A percentile compares a stretch with the other conserved stretches of the same genome.
These are phyloP conservation scores for Metarhizium album DNA, from an alignment of 2,329 filamentous ascomycete genomes.

Conservation along the genomic window DNA sequence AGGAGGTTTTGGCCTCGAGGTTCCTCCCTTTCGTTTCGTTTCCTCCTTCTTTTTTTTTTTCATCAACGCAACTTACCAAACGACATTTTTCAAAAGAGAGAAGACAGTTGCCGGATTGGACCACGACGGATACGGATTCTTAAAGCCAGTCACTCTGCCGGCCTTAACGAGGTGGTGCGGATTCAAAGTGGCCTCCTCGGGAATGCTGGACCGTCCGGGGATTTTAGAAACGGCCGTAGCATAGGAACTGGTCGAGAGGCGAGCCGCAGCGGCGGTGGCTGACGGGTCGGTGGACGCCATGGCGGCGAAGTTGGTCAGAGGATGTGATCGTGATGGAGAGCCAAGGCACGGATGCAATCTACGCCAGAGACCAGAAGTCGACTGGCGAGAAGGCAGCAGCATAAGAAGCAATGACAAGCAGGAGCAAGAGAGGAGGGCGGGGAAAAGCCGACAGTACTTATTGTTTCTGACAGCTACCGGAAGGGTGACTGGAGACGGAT, in stretches of 20 bases:
- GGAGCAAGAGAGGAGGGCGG: neutral
- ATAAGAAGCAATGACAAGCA: neutral
- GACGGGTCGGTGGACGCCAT: conserved; percentile 5
- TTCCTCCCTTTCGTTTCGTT: neutral
- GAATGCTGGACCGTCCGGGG: conserved; percentile 21
- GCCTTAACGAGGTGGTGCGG: conserved; percentile 36
- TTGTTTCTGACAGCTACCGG: too few relatives aligned
- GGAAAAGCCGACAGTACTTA: neutral
- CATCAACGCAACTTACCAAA: conserved; percentile 25
- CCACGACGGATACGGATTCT: conserved; percentile 41
- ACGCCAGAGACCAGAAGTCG: conserved; percentile 8
- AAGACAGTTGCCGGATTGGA: conserved; percentile 11
- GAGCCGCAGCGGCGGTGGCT: conserved; percentile 6
- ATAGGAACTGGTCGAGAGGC: conserved; percentile 7
- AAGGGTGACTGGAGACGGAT: too few relatives aligned
- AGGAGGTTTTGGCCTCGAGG: too few relatives aligned
- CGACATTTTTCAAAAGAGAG: conserved; percentile 19
- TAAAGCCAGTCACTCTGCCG: conserved; percentile 32
- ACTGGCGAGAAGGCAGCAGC: conserved; percentile 1
- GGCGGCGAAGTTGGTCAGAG: neutral
- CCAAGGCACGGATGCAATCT: neutral
- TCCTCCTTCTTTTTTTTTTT: neutral
- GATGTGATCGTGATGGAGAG: neutral
- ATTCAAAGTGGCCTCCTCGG: conserved; percentile 32
- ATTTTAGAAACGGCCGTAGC: conserved; percentile 24